These are phyloP conservation scores for Stephanodiscus triporus DNA, from an alignment of 108 stramenopile genomes.

Conservation along the genomic window DNA sequence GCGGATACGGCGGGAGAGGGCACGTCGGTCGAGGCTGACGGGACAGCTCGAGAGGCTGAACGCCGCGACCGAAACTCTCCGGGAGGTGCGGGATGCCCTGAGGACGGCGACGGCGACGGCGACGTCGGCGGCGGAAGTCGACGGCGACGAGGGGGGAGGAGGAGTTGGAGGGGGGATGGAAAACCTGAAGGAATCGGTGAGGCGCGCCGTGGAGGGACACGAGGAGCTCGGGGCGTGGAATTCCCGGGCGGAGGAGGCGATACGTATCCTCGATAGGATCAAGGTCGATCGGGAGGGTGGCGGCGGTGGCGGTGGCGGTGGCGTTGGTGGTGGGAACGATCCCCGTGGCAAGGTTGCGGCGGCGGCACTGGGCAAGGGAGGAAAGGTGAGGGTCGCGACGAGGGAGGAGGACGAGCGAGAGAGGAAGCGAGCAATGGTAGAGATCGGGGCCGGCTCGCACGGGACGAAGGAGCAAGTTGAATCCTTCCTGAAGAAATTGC, in stretches of 20 bases:
- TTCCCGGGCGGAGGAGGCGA: conserved; percentile 30
- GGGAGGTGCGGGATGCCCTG: conserved; percentile 24
- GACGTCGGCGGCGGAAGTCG: not conserved
- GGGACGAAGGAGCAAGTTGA: conserved; percentile 22
- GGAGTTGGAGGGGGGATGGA: conserved; percentile 11
- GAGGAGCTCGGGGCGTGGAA: conserved; percentile 37
- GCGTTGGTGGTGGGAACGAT: not conserved
- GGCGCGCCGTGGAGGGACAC: conserved; percentile 33
- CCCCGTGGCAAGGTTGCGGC: not conserved
- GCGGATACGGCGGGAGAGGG: conserved; percentile 28
- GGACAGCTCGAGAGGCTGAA: conserved; percentile 21
- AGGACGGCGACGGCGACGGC: not conserved
- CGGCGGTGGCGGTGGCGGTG: not conserved
- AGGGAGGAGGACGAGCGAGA: conserved; percentile 21
- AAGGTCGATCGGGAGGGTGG: conserved; percentile 33
- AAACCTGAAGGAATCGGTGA: conserved; percentile 20
- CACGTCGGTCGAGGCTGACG: conserved; percentile 27
- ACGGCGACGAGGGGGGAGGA: not conserved
- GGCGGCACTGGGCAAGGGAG: not conserved
- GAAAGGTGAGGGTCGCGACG: conserved; percentile 16
- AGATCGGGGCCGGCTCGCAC: conserved; percentile 9
- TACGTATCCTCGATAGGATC: conserved; percentile 41
- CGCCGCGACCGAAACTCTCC: conserved; percentile 8
- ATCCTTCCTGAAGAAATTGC: conserved; percentile 33
- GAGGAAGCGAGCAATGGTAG: conserved; percentile 24